A percentile compares a stretch with the other conserved stretches of the same genome.
Evolutionary conservation across 192 early-diverging fungal genomes (phyloP).

Genomic region (Anaeromyces robustus): DNA sequence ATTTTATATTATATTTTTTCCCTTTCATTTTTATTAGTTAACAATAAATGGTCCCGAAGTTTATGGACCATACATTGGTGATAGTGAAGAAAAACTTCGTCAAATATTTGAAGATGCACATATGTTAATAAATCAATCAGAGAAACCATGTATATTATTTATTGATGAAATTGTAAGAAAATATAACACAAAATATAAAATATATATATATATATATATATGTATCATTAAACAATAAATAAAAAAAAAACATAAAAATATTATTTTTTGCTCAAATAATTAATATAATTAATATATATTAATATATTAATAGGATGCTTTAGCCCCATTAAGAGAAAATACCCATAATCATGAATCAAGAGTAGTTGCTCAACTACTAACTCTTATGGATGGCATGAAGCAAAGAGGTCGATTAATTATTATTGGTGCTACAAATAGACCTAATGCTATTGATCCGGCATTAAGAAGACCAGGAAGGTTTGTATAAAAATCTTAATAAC

Average conservation of each 20-base stretch:
- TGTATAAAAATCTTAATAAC: too few relatives aligned
- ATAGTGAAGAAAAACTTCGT: conserved; percentile 69
- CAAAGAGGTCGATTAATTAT: conserved; percentile 46
- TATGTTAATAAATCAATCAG: conserved; percentile 7
- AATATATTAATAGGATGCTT: conserved; percentile 37
- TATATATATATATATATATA: conserved; percentile 9
- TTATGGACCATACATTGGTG: conserved; percentile 65
- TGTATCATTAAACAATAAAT: too few relatives aligned
- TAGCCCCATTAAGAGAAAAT: conserved; percentile 47
- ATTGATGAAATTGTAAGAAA: conserved; percentile 82
- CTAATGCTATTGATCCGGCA: conserved; percentile 71
- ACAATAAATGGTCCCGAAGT: conserved; percentile 70
- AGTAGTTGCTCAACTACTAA: conserved; percentile 78
- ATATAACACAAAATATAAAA: not conserved
- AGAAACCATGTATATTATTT: conserved; percentile 63
- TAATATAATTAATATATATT: conserved; percentile 1
- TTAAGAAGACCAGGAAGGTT: conserved; percentile 65
- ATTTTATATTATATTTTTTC: too few relatives aligned
- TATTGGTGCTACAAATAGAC: conserved; percentile 77
- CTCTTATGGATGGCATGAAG: conserved; percentile 72
- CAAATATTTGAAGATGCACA: conserved; percentile 54
- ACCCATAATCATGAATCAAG: conserved; percentile 49
- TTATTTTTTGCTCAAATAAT: too few relatives aligned
- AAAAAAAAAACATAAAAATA: too few relatives aligned
- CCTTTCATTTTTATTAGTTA: conserved; percentile 21